phyloP scores from a whole-genome alignment of 495 filamentous ascomycete genomes.

The Amorphotheca resinae region DNA sequence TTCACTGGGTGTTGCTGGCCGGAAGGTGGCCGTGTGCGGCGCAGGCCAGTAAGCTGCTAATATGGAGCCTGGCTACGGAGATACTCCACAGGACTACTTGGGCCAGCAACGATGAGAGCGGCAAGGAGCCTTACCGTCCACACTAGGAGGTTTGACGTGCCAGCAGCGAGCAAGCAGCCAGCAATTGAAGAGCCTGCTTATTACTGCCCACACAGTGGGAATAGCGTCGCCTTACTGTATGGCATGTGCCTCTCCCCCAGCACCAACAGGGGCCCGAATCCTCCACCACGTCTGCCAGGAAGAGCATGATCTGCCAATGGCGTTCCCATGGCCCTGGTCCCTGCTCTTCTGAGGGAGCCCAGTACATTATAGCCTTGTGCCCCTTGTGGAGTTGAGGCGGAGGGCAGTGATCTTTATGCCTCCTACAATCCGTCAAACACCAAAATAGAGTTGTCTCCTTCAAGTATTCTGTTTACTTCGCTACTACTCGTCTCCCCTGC shows the following conservation, averaged over 20 bases:
- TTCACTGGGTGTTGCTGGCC: too few species aligned
- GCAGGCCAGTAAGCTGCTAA: neutral
- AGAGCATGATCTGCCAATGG: slow-evolving; percentile 5
- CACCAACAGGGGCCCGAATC: slow-evolving; percentile 10
- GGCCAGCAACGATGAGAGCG: too few species aligned
- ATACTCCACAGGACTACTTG: too few species aligned
- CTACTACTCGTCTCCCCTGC: neutral
- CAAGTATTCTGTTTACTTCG: neutral
- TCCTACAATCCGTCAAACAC: slow-evolving; percentile 10
- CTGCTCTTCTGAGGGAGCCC: neutral
- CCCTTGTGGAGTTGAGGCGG: slow-evolving; percentile 17
- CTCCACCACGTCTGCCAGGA: slow-evolving; percentile 3
- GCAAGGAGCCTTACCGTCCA: neutral
- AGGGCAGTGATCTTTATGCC: slow-evolving; percentile 14
- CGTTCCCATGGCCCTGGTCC: neutral
- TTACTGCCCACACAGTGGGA: neutral
- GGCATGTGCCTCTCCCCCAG: too few species aligned
- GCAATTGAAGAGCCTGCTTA: too few species aligned
- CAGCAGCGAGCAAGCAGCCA: too few species aligned
- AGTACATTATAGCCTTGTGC: slow-evolving; percentile 13
- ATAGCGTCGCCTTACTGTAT: too few species aligned
- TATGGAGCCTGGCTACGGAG: too few species aligned
- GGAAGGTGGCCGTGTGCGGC: too few species aligned
- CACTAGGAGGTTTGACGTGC: neutral
- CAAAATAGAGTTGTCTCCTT: slow-evolving; percentile 13